Base-by-base conservation (phyloP, 352 stramenopile species). In the Phytophthora sp. region DNA sequence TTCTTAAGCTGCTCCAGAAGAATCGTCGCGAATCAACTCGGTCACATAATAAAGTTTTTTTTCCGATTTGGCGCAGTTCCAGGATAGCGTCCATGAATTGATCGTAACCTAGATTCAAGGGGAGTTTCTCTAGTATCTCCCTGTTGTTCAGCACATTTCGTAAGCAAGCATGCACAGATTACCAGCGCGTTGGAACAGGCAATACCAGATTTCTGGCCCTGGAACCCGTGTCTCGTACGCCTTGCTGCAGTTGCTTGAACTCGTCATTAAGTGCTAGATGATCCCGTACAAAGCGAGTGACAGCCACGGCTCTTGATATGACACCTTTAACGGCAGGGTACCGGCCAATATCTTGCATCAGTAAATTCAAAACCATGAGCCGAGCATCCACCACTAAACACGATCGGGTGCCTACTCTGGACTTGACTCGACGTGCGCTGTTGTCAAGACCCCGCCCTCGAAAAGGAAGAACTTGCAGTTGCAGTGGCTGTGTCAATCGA, bases 1-100 rank as follows among this genome's bases (percentile, higher is more conserved):
- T 51, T 57, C 45, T 21, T 15, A 50, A n/a, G 24, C 18, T 50
- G 30, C 15, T 57, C 35, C 57, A 57, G 20, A 57, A 65, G 4
- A 15, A n/a, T n/a, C 30, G 11, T 57, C 46, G 3, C 45, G 31
- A 64, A 57, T 21, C 18, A 64, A 33, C 1, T 5, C 23, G 2
- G 18, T 56, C 13, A 56, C n/a, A 20, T 33, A 63, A 1, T 4
- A 18, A 31, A 63, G 33, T n/a, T n/a, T 30, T 39, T 63, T 31
- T 20, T 42, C 9, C 42, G 18, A 2, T 42, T 50, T 42, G 56
- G 21, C n/a, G 21, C 9, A 18, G 56, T 51, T 21, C 44, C 56
- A 31, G 44, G 56, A 50, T 63, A 63, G 15, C 44, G 13, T 7
- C 31, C 33, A 15, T 24, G 42, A 63, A 56, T 13, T 56, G 9